Evolutionary conservation across 192 early-diverging fungal genomes (phyloP), one percentile per base, ranked within the genome.

Genomic region (Pilobolus umbonatus): DNA sequence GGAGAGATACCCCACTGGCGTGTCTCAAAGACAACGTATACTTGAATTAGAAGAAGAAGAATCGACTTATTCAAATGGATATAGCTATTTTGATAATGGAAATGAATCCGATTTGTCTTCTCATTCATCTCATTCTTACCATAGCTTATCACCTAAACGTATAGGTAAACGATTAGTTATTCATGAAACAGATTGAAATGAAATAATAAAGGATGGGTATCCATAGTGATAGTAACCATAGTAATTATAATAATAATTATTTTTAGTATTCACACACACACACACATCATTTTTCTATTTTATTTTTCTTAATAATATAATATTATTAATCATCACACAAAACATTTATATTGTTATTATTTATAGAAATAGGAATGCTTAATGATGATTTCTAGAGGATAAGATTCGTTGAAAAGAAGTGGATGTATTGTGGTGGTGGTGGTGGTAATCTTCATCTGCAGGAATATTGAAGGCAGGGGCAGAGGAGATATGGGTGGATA

Each of bases 71-170:
- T 56, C 42, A 11, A 63, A 69, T 60, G 75, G 75, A 1, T 77
- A 77, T 54, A 62, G 68, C 0, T 74, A 74, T 50, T 77, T 74
- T 65, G 72, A 77, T 60, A 69, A 65, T 19, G 75, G 51, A 22
- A 58, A 50, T 31, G 17, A 22, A 28, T 39, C 11, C 17, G 28
- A 32, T 35, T 22, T 15, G n/a, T 21, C 52, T 21, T 22, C 45
- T 7, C 57, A 57, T 21, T 45, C 39, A 17, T 52, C 43, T 7
- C 36, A 14, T 38, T 7, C 8, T 38, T 7, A 14, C 36, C 14
- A 7, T 38, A 21, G 45, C n/a, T 21, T 6, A 5, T 32, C 31
- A 17, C 30, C 50, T 12, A 57, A 21, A 35, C 26, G 29, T 28
- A 55, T 64, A 30, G 62, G 62, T 43, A 56, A 57, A 36, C 62